phyloP scores from a whole-genome alignment of 331 rosid genomes.

The Quercus phellos region DNA sequence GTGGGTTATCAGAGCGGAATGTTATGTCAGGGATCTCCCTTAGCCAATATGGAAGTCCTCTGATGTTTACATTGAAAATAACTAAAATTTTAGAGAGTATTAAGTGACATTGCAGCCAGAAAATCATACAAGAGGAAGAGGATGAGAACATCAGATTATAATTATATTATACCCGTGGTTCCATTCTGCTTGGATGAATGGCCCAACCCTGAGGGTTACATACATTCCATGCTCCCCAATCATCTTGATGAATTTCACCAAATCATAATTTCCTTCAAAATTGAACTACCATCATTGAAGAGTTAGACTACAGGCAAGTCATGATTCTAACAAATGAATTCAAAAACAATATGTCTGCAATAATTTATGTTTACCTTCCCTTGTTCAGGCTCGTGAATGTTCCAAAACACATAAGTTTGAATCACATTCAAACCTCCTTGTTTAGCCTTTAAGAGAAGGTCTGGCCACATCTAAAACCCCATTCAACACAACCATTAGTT shows the following conservation, averaged over 20 bases:
- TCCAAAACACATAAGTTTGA: slow-evolving; percentile 92
- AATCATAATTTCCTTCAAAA: slow-evolving; percentile 58
- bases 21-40: slow-evolving; percentile 60
- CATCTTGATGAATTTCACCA: slow-evolving; percentile 61
- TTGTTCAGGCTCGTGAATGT: slow-evolving; percentile 64
- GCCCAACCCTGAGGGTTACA: slow-evolving; percentile 73
- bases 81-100: neutral
- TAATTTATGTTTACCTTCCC: slow-evolving; percentile 49
- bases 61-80: slow-evolving; percentile 22
- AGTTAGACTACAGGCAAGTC: neutral
- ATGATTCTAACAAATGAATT: neutral
- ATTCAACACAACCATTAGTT: neutral
- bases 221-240: slow-evolving; percentile 49
- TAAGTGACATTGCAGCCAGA: neutral
- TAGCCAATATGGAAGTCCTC: slow-evolving; percentile 95
- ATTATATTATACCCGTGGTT: slow-evolving; percentile 65
- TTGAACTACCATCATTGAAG: slow-evolving; percentile 33
- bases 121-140: neutral
- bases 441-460: slow-evolving; percentile 51
- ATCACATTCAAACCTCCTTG: slow-evolving; percentile 77
- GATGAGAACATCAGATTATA: slow-evolving; percentile 19
- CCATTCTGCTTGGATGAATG: slow-evolving; percentile 98
- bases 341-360: neutral
- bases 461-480: slow-evolving; percentile 76
- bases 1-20: slow-evolving; percentile 68